Evolutionary conservation across 73 alveolate species (phyloP).

Genomic region (Tetrahymena malaccensis): DNA sequence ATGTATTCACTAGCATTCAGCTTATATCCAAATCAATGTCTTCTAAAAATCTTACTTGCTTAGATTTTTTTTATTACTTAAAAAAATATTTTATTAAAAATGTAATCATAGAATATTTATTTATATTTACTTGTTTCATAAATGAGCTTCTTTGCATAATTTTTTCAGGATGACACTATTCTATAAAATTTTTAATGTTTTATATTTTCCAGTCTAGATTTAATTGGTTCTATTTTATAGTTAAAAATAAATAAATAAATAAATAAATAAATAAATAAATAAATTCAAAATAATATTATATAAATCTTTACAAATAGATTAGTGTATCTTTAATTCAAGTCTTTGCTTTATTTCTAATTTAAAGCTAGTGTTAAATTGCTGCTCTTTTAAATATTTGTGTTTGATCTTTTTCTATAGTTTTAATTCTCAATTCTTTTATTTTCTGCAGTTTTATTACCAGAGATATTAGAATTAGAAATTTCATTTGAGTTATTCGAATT

Average conservation of each 20-base stretch:
- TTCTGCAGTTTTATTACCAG: neutral
- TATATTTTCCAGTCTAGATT: neutral
- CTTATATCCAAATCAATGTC: neutral
- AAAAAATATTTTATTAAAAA: neutral
- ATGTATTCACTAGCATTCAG: neutral
- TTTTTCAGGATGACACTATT: neutral
- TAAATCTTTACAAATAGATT: neutral
- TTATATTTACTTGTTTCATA: neutral
- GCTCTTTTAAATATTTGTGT: neutral
- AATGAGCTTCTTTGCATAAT: neutral
- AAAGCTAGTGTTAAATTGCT: neutral
- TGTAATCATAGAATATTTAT: neutral
- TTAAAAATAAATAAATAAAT: neutral
- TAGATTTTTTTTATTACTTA: neutral
- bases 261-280: neutral
- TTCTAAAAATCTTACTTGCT: neutral
- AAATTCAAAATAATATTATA: neutral
- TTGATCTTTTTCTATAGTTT: neutral
- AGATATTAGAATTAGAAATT: too few species aligned
- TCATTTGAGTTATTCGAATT: neutral
- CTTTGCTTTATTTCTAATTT: neutral
- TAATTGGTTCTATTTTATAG: neutral
- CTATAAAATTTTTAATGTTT: neutral
- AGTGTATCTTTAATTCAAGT: neutral
- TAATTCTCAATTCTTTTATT: neutral